Evolutionary conservation across 495 filamentous ascomycete genomes (phyloP).

Genomic region (Penicillium angulare): DNA sequence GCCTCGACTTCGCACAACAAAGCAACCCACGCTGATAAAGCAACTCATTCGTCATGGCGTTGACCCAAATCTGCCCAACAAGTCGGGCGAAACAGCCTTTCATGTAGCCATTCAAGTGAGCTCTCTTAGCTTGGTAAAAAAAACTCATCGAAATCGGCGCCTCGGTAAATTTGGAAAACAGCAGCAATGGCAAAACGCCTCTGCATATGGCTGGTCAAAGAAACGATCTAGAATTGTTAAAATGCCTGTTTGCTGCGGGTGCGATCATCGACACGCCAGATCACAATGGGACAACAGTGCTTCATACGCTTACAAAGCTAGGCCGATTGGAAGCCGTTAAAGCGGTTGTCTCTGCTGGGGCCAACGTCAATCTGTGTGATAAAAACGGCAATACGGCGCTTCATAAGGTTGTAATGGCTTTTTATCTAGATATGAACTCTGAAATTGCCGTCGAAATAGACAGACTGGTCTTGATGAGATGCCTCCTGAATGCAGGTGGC

Average conservation of each 20-base stretch:
- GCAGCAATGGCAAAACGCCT: background rate
- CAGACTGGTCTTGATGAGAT: no score
- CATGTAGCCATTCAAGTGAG: background rate
- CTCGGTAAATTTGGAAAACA: background rate
- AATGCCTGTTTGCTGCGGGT: background rate
- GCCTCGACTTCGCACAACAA: no score
- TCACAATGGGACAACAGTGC: background rate
- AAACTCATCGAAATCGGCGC: no score
- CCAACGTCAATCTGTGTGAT: background rate
- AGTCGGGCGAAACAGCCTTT: background rate
- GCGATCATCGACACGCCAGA: background rate
- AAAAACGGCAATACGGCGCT: background rate
- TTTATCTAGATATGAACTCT: no score
- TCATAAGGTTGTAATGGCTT: background rate
- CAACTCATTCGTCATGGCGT: no score
- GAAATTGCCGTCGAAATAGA: no score
- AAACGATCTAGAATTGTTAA: background rate
- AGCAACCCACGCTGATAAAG: no score
- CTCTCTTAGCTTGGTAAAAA: no score
- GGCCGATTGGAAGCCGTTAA: background rate
- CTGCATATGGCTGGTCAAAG: background rate
- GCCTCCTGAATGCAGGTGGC: no score
- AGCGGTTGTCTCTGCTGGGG: background rate
- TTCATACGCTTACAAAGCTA: background rate
- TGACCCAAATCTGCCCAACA: background rate